Evolutionary conservation across 2,329 filamentous ascomycete genomes (phyloP).

Genomic region (Penicillium digitatum): DNA sequence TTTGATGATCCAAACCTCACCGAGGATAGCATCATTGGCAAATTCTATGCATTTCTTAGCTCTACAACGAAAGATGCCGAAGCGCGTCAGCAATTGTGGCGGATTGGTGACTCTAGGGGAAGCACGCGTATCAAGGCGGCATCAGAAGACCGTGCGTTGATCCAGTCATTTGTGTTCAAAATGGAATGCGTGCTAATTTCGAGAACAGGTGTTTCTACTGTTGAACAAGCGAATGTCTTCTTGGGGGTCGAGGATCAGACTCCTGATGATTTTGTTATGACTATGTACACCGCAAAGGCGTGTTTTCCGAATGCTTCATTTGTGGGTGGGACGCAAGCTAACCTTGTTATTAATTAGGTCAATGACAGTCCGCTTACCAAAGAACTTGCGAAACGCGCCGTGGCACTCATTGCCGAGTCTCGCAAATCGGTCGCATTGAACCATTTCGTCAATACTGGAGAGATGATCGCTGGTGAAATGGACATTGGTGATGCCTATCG

Average conservation of each 20-base stretch:
- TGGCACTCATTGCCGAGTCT: conserved; percentile 56
- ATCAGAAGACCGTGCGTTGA: conserved; percentile 51
- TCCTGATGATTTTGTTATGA: conserved; percentile 55
- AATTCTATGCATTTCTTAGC: conserved; percentile 57
- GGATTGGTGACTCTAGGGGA: conserved; percentile 56
- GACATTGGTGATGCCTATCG: conserved; percentile 53
- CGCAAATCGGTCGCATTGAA: conserved; percentile 54
- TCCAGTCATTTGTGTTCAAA: not conserved
- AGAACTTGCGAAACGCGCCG: conserved; percentile 52
- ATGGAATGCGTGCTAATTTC: conserved; percentile 3
- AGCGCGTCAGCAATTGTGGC: conserved; percentile 53
- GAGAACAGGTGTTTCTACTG: conserved; percentile 52
- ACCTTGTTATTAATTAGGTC: conserved; percentile 35
- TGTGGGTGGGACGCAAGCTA: not conserved
- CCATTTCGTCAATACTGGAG: conserved; percentile 52
- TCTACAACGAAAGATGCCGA: conserved; percentile 56
- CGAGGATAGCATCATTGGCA: conserved; percentile 60
- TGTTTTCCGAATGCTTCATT: conserved; percentile 5
- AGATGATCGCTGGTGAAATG: conserved; percentile 51
- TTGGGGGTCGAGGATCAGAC: conserved; percentile 51
- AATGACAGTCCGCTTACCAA: conserved; percentile 50
- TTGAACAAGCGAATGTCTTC: conserved; percentile 61
- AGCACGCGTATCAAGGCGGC: conserved; percentile 57
- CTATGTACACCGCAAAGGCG: conserved; percentile 57
- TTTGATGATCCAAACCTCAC: conserved; percentile 44